Percentiles rank a stretch among this genome's conserved stretches.
Evolutionary conservation across 495 filamentous ascomycete genomes (phyloP).

Genomic region (Neurospora sp.): DNA sequence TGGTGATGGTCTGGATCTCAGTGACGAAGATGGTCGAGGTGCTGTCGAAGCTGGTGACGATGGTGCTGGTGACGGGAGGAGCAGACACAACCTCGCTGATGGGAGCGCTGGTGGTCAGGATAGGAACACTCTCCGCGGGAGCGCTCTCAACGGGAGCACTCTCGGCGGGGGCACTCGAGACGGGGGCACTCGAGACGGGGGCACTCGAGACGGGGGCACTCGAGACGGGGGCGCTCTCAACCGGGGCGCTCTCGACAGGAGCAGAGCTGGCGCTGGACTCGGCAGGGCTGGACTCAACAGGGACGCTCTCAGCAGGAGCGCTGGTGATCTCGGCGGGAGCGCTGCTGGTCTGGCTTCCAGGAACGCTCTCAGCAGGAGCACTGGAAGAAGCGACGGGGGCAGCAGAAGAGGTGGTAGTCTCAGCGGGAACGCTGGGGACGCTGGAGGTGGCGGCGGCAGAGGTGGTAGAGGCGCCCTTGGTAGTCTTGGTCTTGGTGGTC

Average conservation of each 20-base stretch:
- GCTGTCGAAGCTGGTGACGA: conserved; percentile 27
- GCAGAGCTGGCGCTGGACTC: conserved; percentile 8
- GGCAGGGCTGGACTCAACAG: conserved; percentile 10
- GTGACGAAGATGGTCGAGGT: conserved; percentile 54
- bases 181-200: conserved; percentile 4
- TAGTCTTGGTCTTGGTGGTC: conserved; percentile 15
- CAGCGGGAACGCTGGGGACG: conserved; percentile 1
- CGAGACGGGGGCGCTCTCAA: conserved; percentile 1
- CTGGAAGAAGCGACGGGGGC: conserved; percentile 12
- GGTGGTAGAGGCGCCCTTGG: conserved; percentile 6
- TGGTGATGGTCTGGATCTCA: conserved; percentile 47
- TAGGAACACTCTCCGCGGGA: conserved; percentile 1
- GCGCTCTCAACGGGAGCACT: conserved; percentile 3
- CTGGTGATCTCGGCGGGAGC: conserved; percentile 15
- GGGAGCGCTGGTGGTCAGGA: conserved; percentile 16
- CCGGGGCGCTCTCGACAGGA: background rate
- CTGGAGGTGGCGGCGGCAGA: conserved; percentile 8
- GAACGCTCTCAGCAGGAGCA: conserved; percentile 5
- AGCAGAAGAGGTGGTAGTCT: conserved; percentile 3
- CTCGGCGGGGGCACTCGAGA: background rate
- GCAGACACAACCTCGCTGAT: background rate
- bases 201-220: conserved; percentile 1
- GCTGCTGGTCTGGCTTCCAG: conserved; percentile 9
- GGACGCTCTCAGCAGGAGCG: conserved; percentile 10
- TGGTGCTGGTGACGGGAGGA: conserved; percentile 16